Conservation (phyloP, 768 basidiomycete genomes). For the Calocybe cyanea region DNA sequence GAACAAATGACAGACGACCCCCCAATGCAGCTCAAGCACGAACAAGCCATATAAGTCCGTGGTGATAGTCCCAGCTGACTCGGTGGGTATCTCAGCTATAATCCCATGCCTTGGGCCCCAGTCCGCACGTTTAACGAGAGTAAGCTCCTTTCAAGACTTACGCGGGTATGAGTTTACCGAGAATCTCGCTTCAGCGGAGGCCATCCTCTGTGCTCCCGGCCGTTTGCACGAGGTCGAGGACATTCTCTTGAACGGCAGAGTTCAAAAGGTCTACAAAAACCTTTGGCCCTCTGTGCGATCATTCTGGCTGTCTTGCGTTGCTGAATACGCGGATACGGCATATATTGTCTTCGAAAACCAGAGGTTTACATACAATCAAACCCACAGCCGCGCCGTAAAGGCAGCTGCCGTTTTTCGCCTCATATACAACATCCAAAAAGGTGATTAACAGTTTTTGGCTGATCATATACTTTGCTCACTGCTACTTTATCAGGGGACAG, state of each 20-base stretch:
- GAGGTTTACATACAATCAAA: constrained; percentile 43
- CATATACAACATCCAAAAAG: constrained; percentile 49
- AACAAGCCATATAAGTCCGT: constrained; percentile 29
- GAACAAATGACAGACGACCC: constrained; percentile 24
- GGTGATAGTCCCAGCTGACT: constrained; percentile 15
- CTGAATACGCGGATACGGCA: constrained; percentile 38
- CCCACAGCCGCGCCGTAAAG: constrained; percentile 39
- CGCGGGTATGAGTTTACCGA: not conserved
- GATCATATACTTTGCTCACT: constrained; percentile 3
- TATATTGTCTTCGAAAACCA: constrained; percentile 57
- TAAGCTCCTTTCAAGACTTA: constrained; percentile 19
- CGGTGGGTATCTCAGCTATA: constrained; percentile 17
- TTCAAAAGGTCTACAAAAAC: constrained; percentile 54
- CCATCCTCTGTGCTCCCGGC: constrained; percentile 42
- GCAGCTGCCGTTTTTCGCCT: constrained; percentile 40
- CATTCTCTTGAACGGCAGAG: constrained; percentile 42
- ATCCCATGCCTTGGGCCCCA: constrained; percentile 32
- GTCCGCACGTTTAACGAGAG: constrained; percentile 37
- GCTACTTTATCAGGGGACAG: constrained; percentile 38
- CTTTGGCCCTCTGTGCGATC: constrained; percentile 49
- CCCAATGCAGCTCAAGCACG: constrained; percentile 20
- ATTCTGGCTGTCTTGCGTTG: constrained; percentile 47
- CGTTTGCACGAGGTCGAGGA: constrained; percentile 46
- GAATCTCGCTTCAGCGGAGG: constrained; percentile 31
- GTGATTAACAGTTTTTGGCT: constrained; percentile 16